A percentile compares a stretch with the other conserved stretches of the same genome.
These are phyloP conservation scores for Exophiala oligosperma DNA, from an alignment of 2,329 filamentous ascomycete genomes.

Conservation along the genomic window DNA sequence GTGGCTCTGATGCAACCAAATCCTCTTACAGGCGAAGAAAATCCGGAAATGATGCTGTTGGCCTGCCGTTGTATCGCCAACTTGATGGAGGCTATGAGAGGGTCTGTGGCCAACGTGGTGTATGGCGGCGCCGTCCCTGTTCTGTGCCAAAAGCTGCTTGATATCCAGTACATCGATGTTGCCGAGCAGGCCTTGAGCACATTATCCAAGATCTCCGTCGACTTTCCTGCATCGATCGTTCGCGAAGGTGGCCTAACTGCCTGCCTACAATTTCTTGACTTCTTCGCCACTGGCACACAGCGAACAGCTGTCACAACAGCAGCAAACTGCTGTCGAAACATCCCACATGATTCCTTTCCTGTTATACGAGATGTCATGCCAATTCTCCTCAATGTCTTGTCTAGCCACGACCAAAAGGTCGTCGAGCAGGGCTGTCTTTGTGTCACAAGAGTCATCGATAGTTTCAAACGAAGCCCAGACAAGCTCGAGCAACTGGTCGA, in stretches of 20 bases:
- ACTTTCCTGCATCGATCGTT: constrained; percentile 93
- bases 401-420: constrained; percentile 91
- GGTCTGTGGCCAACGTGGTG: constrained; percentile 91
- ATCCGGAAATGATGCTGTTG: constrained; percentile 94
- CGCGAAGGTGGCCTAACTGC: constrained; percentile 92
- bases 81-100: constrained; percentile 92
- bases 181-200: constrained; percentile 97
- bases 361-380: constrained; percentile 97
- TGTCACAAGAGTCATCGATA: constrained; percentile 93
- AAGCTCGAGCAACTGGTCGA: constrained; percentile 93
- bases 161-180: constrained; percentile 95
- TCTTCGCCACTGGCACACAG: constrained; percentile 96
- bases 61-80: constrained; percentile 95
- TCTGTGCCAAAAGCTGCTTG: constrained; percentile 88
- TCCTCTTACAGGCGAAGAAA: constrained; percentile 77
- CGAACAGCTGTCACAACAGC: constrained; percentile 95
- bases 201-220: constrained; percentile 93
- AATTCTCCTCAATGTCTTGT: constrained; percentile 83
- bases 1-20: constrained; percentile 89
- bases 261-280: constrained; percentile 94
- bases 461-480: constrained; percentile 83
- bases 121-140: constrained; percentile 96
- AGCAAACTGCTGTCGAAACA: constrained; percentile 96
- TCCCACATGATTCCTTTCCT: constrained; percentile 87
- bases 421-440: constrained; percentile 96